phyloP scores from a whole-genome alignment of 2,329 filamentous ascomycete genomes.

The Endothia cerciana region DNA sequence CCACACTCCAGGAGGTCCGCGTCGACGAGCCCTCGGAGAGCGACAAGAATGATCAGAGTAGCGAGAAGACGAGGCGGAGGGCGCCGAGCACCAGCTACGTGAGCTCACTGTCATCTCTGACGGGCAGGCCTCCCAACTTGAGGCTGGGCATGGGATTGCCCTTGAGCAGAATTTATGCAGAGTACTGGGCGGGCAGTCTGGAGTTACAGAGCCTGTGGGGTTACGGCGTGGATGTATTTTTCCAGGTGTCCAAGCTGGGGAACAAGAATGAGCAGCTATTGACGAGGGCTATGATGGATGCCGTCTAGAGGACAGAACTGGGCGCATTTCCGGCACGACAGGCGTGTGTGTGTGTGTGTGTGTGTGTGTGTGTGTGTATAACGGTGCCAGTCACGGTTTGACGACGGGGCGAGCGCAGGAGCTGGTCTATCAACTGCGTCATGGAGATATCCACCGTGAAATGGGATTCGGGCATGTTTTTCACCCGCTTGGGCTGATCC shows the following conservation, averaged over 20 bases:
- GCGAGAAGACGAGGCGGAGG: slow-evolving; percentile 13
- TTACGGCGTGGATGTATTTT: slow-evolving; percentile 92
- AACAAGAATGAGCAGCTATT: slow-evolving; percentile 97
- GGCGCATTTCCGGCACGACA: background rate
- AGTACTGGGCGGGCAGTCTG: slow-evolving; percentile 95
- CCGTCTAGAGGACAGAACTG: slow-evolving; percentile 53
- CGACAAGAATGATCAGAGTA: slow-evolving; percentile 14
- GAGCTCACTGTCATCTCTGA: slow-evolving; percentile 77
- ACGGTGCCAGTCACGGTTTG: background rate
- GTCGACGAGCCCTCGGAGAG: slow-evolving; percentile 42
- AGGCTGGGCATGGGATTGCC: slow-evolving; percentile 91
- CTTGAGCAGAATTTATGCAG: slow-evolving; percentile 91
- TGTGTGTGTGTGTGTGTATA: background rate
- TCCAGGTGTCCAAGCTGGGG: slow-evolving; percentile 93
- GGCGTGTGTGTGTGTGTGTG: background rate
- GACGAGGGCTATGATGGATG: slow-evolving; percentile 76
- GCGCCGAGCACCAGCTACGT: slow-evolving; percentile 43
- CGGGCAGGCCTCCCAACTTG: slow-evolving; percentile 81
- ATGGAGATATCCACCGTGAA: background rate
- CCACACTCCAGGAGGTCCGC: slow-evolving; percentile 86
- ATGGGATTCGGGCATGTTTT: background rate
- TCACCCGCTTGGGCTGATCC: background rate
- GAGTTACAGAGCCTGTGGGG: slow-evolving; percentile 92
- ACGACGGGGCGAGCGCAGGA: background rate
- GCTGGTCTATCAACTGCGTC: background rate